A percentile compares a stretch with the other conserved stretches of the same genome.
These are phyloP conservation scores for Cudoniella acicularis DNA, from an alignment of 495 filamentous ascomycete genomes.

Conservation along the genomic window DNA sequence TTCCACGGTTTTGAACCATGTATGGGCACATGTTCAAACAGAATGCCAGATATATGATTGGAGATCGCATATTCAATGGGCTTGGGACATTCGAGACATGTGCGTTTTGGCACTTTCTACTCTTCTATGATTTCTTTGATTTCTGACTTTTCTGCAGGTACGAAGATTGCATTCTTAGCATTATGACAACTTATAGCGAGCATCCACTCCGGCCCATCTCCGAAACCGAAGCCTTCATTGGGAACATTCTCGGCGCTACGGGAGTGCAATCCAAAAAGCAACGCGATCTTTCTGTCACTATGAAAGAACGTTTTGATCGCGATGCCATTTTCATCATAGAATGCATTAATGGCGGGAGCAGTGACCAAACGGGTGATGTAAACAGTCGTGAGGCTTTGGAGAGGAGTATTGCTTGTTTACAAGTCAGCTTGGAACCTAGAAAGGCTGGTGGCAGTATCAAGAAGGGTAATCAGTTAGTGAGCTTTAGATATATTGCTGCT, in stretches of 20 bases:
- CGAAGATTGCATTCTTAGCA: conserved; percentile 53
- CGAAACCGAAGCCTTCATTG: conserved; percentile 75
- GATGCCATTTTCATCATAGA: conserved; percentile 19
- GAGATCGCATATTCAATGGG: conserved; percentile 34
- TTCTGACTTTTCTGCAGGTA: conserved; percentile 45
- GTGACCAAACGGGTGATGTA: conserved; percentile 3
- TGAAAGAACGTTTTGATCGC: conserved; percentile 59
- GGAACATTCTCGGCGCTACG: conserved; percentile 62
- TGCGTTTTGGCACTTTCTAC: conserved; percentile 30
- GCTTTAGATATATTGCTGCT: conserved; percentile 26
- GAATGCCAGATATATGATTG: conserved; percentile 18
- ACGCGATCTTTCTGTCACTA: conserved; percentile 54
- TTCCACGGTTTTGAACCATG: conserved; percentile 36
- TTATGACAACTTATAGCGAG: conserved; percentile 56
- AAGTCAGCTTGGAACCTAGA: conserved; percentile 13
- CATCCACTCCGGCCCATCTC: conserved; percentile 52
- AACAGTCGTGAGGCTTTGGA: conserved; percentile 19
- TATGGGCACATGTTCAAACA: conserved; percentile 43
- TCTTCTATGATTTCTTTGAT: not conserved
- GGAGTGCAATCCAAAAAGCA: conserved; percentile 58
- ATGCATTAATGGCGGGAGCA: conserved; percentile 16
- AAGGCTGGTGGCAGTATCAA: not conserved
- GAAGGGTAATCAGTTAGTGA: conserved; percentile 9
- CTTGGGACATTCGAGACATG: conserved; percentile 50
- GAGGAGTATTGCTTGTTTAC: conserved; percentile 23